Evolutionary conservation across 495 filamentous ascomycete species (phyloP), one percentile per base, ranked within the genome.

Genomic region (Evernia prunastri): DNA sequence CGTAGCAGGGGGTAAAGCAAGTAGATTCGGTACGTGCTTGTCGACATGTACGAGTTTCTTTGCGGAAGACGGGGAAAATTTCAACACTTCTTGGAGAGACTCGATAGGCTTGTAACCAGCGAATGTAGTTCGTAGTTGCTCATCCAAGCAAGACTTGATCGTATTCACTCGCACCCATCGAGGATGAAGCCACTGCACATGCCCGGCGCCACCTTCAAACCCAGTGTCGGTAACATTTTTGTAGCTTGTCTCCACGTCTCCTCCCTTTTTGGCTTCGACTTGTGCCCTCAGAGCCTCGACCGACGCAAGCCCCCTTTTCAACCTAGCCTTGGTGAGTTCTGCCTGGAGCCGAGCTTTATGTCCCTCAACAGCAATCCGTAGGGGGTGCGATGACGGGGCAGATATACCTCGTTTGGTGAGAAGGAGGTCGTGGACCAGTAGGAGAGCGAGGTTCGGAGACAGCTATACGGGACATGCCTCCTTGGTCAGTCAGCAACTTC

Each of bases 121-220:
- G 66, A 95, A 95, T 0, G 89, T 91, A 0, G 83, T 84, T 8
- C 75, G 74, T 27, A 95, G 72, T 71, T 93, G 88, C 15, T 84
- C 80, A 33, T 86, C 82, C 4, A 94, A 69, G 0, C 81, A 86
- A 15, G 85, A 86, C 58, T 86, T 87, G 20, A 97, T 73, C 4
- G 86, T 84, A 68, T 97, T 98, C 36, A 97, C 80, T 5, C 94
- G 84, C 10, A 95, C 85, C 94, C 94, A 98, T 56, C 93, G 84
- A 2, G 92, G 92, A 70, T 91, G 78, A 72, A 35, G 33, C 67
- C 62, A 59, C 4, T 47, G 20, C 17, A 25, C 39, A 15, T 33
- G 23, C 20, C 35, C 1, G 25, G 59, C 7, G 9, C 31, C 54
- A 13, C 18, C 36, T 20, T 57, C 33, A 37, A 13, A 13, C 12